phyloP scores from a whole-genome alignment of 768 basidiomycete species.

The Pleurotus cornucopiae region DNA sequence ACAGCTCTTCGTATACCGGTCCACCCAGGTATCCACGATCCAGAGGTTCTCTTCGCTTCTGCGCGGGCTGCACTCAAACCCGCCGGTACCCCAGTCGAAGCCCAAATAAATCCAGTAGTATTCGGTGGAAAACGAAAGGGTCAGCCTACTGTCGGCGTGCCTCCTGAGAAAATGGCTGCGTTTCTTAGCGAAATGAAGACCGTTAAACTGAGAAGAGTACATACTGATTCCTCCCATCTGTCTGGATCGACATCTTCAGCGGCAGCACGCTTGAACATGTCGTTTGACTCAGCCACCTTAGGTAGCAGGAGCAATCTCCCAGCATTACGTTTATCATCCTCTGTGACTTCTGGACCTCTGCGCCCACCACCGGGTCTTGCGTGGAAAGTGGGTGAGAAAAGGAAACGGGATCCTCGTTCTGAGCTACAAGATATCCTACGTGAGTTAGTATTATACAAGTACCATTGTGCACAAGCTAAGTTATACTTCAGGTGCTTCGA shows the following conservation, averaged over 20 bases:
- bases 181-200: conserved; percentile 81
- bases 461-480: too few species aligned
- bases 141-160: conserved; percentile 66
- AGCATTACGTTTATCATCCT: background rate
- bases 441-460: conserved; percentile 17
- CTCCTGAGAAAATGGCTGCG: conserved; percentile 79
- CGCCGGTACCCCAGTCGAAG: conserved; percentile 53
- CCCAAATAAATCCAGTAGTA: conserved; percentile 54
- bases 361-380: background rate
- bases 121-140: conserved; percentile 38
- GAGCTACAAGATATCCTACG: conserved; percentile 26
- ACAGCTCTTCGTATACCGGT: conserved; percentile 28
- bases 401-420: conserved; percentile 28
- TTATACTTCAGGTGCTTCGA: conserved; percentile 19
- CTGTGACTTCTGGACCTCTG: conserved; percentile 2
- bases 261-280: background rate
- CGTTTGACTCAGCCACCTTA: conserved; percentile 1
- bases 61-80: conserved; percentile 68
- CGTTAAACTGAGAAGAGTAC: conserved; percentile 59
- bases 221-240: conserved; percentile 16
- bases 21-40: conserved; percentile 20
- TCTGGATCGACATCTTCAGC: background rate
- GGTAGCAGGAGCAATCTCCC: background rate
- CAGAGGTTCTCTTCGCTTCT: conserved; percentile 42
- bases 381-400: conserved; percentile 24